A percentile compares a stretch with the other conserved stretches of the same genome.
phyloP scores from a whole-genome alignment of 1,284 basidiomycete species.

The Agaricales sp. region DNA sequence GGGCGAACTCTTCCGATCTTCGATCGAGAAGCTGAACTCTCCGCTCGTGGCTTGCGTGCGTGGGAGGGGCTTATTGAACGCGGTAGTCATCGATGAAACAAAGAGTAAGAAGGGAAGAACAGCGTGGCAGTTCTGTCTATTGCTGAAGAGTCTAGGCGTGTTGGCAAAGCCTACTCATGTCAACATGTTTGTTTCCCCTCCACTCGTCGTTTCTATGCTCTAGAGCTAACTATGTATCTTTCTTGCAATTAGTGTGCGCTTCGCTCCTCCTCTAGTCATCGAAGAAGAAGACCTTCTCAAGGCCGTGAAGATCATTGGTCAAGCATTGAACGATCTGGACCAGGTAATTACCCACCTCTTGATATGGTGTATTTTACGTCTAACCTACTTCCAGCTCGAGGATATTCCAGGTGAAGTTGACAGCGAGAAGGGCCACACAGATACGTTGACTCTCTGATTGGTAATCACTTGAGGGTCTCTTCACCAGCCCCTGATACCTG shows the following conservation, averaged over 20 bases:
- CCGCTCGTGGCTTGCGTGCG: constrained; percentile 70
- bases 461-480: too few relatives aligned
- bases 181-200: constrained; percentile 61
- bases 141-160: constrained; percentile 86
- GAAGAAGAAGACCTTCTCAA: constrained; percentile 73
- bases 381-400: constrained; percentile 36
- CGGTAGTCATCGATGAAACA: constrained; percentile 86
- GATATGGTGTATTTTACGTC: constrained; percentile 2
- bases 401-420: constrained; percentile 57
- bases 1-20: constrained; percentile 74
- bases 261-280: constrained; percentile 93
- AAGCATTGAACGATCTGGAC: constrained; percentile 78
- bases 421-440: constrained; percentile 43
- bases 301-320: constrained; percentile 69
- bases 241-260: constrained; percentile 62
- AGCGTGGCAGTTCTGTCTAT: constrained; percentile 93
- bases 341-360: constrained; percentile 32
- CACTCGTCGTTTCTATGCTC: constrained; percentile 5
- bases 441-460: constrained; percentile 30
- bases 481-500: too few relatives aligned
- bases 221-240: constrained; percentile 6
- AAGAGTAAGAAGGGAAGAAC: constrained; percentile 69
- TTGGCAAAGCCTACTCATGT: constrained; percentile 95
- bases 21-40: constrained; percentile 54
- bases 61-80: constrained; percentile 86